A percentile compares a stretch with the other conserved stretches of the same genome.
phyloP scores from a whole-genome alignment of 306 rosid species.

The Pyrus bretschneideri region DNA sequence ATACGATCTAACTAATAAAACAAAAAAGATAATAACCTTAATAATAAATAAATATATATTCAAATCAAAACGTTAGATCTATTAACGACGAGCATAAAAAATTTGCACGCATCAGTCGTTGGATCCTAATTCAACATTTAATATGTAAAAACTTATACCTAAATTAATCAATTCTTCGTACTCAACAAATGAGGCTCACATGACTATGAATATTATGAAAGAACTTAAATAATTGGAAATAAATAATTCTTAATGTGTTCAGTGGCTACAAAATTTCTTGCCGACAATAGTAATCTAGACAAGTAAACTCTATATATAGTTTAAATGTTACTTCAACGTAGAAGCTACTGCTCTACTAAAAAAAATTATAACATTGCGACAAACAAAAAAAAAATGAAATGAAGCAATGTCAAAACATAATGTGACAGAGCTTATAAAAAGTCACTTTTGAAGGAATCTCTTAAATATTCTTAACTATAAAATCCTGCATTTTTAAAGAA shows the following conservation, averaged over 20 bases:
- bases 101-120: too few species aligned
- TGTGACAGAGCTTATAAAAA: too few species aligned
- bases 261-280: neutral
- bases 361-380: too few species aligned
- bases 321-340: too few species aligned
- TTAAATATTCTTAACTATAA: too few species aligned
- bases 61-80: neutral
- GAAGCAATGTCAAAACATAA: too few species aligned
- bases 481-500: too few species aligned
- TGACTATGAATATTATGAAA: neutral
- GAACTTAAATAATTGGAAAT: neutral
- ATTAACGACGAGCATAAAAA: neutral
- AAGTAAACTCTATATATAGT: neutral
- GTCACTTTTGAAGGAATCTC: accelerated
- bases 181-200: neutral
- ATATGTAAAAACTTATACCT: neutral
- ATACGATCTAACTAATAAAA: too few species aligned
- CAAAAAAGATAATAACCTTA: too few species aligned
- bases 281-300: neutral
- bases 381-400: too few species aligned
- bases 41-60: too few species aligned
- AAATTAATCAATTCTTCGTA: neutral
- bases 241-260: neutral
- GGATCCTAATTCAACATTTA: neutral
- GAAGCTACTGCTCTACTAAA: neutral